Conservation (phyloP, 2,329 filamentous ascomycete genomes). For the Xylaria sp. region DNA sequence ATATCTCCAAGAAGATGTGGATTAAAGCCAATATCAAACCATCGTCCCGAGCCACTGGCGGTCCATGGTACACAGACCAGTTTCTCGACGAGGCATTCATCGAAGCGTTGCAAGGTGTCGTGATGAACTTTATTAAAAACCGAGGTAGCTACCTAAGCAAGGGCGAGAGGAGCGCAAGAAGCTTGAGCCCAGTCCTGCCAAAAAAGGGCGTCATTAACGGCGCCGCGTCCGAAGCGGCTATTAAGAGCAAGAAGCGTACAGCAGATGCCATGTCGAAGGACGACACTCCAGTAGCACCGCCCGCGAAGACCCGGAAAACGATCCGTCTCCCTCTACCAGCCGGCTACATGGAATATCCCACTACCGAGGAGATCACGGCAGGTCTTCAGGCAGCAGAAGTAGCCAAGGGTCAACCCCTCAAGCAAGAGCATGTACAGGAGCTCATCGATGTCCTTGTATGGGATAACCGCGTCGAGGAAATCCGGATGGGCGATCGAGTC, state of each 20-base stretch:
- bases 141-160: conserved; percentile 52
- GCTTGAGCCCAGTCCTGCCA: conserved; percentile 58
- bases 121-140: conserved; percentile 50
- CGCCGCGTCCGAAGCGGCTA: conserved; percentile 52
- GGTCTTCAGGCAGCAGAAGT: conserved; percentile 76
- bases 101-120: conserved; percentile 70
- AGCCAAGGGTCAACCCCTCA: conserved; percentile 76
- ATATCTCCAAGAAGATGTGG: conserved; percentile 93
- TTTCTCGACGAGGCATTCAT: conserved; percentile 92
- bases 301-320: conserved; percentile 48
- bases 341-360: conserved; percentile 83
- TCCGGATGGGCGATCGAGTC: conserved; percentile 61
- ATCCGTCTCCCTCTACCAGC: conserved; percentile 66
- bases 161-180: conserved; percentile 45
- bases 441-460: conserved; percentile 89
- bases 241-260: conserved; percentile 62
- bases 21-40: conserved; percentile 88
- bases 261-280: conserved; percentile 59
- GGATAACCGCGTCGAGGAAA: conserved; percentile 82
- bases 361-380: conserved; percentile 78
- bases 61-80: conserved; percentile 93
- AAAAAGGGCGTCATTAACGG: conserved; percentile 68
- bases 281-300: conserved; percentile 46
- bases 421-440: conserved; percentile 82
- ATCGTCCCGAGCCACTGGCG: conserved; percentile 89